Evolutionary conservation across 2,329 filamentous ascomycete species (phyloP).

Genomic region (Fusarium miscanthi): DNA sequence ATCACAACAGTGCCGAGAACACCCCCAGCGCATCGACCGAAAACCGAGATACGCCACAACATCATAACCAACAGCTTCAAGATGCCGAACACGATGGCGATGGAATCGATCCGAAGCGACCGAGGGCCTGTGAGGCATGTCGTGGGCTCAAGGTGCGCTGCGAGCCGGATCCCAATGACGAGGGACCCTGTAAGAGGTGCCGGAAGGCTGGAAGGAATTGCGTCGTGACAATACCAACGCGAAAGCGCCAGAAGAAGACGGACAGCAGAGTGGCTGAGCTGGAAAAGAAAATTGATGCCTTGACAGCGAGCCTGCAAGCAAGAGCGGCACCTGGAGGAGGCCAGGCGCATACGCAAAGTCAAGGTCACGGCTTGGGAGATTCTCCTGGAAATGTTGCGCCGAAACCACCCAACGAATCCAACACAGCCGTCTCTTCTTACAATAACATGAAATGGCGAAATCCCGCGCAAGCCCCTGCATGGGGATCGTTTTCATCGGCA

Average conservation of each 20-base stretch:
- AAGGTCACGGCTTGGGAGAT: slow-evolving; percentile 8
- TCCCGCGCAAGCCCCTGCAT: slow-evolving; percentile 14
- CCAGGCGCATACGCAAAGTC: slow-evolving; percentile 15
- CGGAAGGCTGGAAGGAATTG: slow-evolving; percentile 83
- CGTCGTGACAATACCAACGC: slow-evolving; percentile 76
- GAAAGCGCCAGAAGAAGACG: slow-evolving; percentile 91
- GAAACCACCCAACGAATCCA: slow-evolving; percentile 17
- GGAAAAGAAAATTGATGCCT: slow-evolving; percentile 90
- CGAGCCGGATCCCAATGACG: slow-evolving; percentile 75
- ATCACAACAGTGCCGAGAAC: slow-evolving; percentile 31
- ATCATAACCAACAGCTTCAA: slow-evolving; percentile 28
- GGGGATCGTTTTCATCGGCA: slow-evolving; percentile 29
- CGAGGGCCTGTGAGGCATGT: slow-evolving; percentile 80
- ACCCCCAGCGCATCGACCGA: slow-evolving; percentile 40
- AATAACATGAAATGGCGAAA: slow-evolving; percentile 24
- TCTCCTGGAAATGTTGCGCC: slow-evolving; percentile 19
- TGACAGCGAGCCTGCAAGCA: slow-evolving; percentile 83
- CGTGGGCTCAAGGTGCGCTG: slow-evolving; percentile 85
- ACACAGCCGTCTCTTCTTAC: slow-evolving; percentile 5
- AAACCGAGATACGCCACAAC: slow-evolving; percentile 28
- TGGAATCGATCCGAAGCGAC: slow-evolving; percentile 68
- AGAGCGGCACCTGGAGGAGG: slow-evolving; percentile 42
- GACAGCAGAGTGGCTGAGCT: slow-evolving; percentile 90
- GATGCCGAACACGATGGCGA: slow-evolving; percentile 36
- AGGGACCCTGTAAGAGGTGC: slow-evolving; percentile 79